A percentile compares a stretch with the other conserved stretches of the same genome.
Evolutionary conservation across 2,329 filamentous ascomycete genomes (phyloP).

Genomic region (Escovopsis sp.): DNA sequence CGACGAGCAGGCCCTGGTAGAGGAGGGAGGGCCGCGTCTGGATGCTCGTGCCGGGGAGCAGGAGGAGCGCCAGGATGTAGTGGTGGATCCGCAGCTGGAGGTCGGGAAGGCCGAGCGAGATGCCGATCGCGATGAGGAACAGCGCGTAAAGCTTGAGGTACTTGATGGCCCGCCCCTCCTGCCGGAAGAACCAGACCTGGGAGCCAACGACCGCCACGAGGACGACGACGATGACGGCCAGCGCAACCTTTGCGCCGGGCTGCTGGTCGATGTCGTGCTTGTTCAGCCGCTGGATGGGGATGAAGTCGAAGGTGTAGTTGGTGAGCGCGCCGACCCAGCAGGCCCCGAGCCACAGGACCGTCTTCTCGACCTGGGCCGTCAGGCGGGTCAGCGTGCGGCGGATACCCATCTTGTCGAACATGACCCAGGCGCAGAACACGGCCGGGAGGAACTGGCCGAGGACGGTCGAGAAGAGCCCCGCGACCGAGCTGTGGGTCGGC

Average conservation of each 20-base stretch:
- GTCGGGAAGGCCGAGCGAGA: conserved; percentile 57
- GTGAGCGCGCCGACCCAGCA: conserved; percentile 86
- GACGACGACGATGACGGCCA: conserved; percentile 61
- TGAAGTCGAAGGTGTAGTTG: conserved; percentile 90
- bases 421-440: conserved; percentile 72
- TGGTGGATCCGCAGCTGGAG: conserved; percentile 85
- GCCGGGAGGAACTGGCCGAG: conserved; percentile 75
- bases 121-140: conserved; percentile 50
- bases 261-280: conserved; percentile 78
- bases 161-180: conserved; percentile 64
- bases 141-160: conserved; percentile 67
- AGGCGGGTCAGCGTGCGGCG: conserved; percentile 56
- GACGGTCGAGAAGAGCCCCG: conserved; percentile 61
- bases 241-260: conserved; percentile 71
- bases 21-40: conserved; percentile 73
- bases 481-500: conserved; percentile 51
- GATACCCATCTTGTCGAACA: conserved; percentile 72
- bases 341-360: conserved; percentile 74
- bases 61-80: conserved; percentile 75
- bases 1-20: conserved; percentile 80
- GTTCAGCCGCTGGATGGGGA: conserved; percentile 86
- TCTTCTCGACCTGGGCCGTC: conserved; percentile 77
- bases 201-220: conserved; percentile 53
- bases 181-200: conserved; percentile 75
- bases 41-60: conserved; percentile 77